Conservation (phyloP, 2,329 filamentous ascomycete species). For the Botrytis cinerea region DNA sequence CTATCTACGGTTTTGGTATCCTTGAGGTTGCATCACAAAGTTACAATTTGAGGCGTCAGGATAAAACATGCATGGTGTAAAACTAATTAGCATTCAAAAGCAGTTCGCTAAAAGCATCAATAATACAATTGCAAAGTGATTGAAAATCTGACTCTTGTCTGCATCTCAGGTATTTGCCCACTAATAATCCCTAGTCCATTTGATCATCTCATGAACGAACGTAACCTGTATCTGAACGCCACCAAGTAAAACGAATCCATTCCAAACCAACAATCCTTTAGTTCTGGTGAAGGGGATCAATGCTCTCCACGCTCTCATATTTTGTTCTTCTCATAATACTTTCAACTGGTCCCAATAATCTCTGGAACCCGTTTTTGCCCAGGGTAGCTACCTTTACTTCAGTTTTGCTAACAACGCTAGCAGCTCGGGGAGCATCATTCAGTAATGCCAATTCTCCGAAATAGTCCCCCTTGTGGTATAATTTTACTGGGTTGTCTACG, state of each 20-base stretch:
- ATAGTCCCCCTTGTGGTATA: conserved; percentile 90
- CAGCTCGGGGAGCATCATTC: conserved; percentile 90
- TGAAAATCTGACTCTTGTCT: conserved; percentile 27
- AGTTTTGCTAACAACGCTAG: conserved; percentile 78
- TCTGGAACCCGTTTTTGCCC: conserved; percentile 92
- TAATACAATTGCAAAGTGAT: conserved; percentile 27
- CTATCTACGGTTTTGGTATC: not conserved
- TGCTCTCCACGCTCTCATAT: conserved; percentile 63
- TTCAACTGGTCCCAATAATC: conserved; percentile 88
- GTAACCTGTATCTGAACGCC: conserved; percentile 40
- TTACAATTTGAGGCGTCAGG: not conserved
- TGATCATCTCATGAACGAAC: conserved; percentile 37
- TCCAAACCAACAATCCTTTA: conserved; percentile 31
- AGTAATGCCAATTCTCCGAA: conserved; percentile 94
- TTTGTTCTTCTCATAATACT: conserved; percentile 82
- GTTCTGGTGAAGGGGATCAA: conserved; percentile 62
- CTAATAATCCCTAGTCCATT: conserved; percentile 34
- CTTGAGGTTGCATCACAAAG: not conserved
- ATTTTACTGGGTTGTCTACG: conserved; percentile 67
- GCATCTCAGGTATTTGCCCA: conserved; percentile 39
- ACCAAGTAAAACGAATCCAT: conserved; percentile 28
- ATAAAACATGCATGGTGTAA: conserved; percentile 15
- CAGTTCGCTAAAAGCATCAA: conserved; percentile 18
- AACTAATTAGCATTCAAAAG: conserved; percentile 22
- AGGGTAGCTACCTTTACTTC: conserved; percentile 92